Base-by-base conservation (phyloP, 176 grass and related monocot genomes). In the Poa annua region DNA sequence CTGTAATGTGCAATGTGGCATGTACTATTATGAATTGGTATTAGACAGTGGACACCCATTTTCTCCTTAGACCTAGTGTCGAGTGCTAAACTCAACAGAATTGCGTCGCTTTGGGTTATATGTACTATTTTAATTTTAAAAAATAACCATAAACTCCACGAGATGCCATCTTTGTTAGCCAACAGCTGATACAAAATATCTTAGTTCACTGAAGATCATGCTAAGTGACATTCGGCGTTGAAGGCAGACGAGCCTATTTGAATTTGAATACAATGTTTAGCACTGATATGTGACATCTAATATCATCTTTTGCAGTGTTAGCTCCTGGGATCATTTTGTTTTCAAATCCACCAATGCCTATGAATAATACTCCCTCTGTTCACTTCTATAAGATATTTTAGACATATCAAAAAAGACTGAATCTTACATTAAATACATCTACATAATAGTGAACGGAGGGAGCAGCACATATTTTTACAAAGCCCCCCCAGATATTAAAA, bases 231-330 rank as follows among this genome's bases (percentile, higher is more conserved):
- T 25, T 73, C 52, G 0, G 36, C 55, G 39, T 77, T 36, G 38
- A 39, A 17, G 10, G 36, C 13, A 67, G 4, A 74, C 41, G 26
- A 66, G 74, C 35, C 10, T 76, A 74, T 64, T 80, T 51, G 4
- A 74, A 74, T 52, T 80, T 63, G 16, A 65, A 80, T 49, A 22
- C 24, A 80, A 78, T 49, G 36, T 80, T 84, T 56, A 67, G 4
- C 16, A 75, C 16, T 80, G 59, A 29, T 29, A 29, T 29, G 29
- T 29, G 29, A 7, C 7, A 75, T 32, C 20, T 75, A 55, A 65
- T 57, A 59, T 66, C 56, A 66, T 66, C 25, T 48, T 80, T 56
- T 16, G 59, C 59, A 50, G 59, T 39, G 59, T 34, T 74, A 79
- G 3, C 7, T 80, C 38, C 44, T 49, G 66, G 47, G 33, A 24